Base-by-base conservation (phyloP, 1,284 basidiomycete species). In the Cutaneotrichosporon cavernicola region DNA sequence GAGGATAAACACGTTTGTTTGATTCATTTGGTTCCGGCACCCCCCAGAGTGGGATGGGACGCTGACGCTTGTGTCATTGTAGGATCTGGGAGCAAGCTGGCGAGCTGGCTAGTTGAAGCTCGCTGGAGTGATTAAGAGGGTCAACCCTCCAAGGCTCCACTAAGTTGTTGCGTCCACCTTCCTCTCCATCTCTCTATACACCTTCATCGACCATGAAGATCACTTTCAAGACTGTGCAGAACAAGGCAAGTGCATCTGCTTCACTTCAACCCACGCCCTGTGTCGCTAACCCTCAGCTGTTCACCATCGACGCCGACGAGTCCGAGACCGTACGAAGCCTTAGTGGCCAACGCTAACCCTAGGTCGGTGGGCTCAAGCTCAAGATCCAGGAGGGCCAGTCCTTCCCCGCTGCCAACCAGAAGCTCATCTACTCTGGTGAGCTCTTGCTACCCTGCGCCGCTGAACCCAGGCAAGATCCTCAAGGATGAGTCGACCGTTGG, bases 381-480 rank as follows among this genome's bases (percentile, higher is more conserved):
- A 94, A 91, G 87, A 96, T 99, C 73, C 81, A 86, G 67, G 84
- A 87, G 56, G 79, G 83, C 9, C 92, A 97, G 74, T 71, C 72
- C 6, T 80, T 80, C 71, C 76, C 78, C 30, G 88, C 88, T 16
- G 90, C 94, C 80, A 78, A 88, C 40, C 94, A 97, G 83, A 99
- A 98, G 85, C 85, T 99, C 74, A 99, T 99, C 81, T 98, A 92
- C 81, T 89, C 93, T 57, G 93, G 92, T 92, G 65, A 65, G 77
- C 43, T 56, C 21, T 8, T 11, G 22, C 10, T 13, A 10, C 36
- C 36, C 40, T 60, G 10, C 46, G 36, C 10, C 18, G 31, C 64
- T 59, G 51, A 68, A 60, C 11, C 10, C 75, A 94, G 96, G 96
- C 66, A 97, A 97, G 84, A 90, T 99, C 57, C 85, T 99, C 47